A percentile compares a stretch with the other conserved stretches of the same genome.
Conservation (phyloP, 495 filamentous ascomycete genomes). For the Endocarpon pusillum region DNA sequence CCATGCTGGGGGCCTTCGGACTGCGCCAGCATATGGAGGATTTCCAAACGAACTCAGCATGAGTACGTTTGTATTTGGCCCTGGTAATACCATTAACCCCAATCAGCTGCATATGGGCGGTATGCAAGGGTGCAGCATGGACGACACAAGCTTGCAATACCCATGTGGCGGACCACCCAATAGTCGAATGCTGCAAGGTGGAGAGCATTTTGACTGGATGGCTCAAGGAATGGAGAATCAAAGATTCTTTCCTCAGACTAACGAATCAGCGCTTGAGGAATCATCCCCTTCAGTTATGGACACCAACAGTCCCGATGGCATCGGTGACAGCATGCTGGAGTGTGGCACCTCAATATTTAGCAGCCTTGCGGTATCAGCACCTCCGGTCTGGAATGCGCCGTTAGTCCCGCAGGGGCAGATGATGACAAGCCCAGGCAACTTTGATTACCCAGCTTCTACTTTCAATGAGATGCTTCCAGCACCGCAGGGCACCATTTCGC, state of each 20-base stretch:
- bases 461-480: conserved; percentile 27
- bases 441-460: conserved; percentile 33
- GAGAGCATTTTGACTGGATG: conserved; percentile 73
- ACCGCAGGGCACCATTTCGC: conserved; percentile 26
- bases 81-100: conserved; percentile 73
- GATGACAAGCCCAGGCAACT: conserved; percentile 9
- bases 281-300: conserved; percentile 93
- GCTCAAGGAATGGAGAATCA: conserved; percentile 59
- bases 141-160: conserved; percentile 60
- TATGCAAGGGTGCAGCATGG: too few species aligned
- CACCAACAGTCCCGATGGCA: conserved; percentile 76
- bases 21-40: conserved; percentile 55
- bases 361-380: conserved; percentile 24
- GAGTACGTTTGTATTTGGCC: conserved; percentile 53
- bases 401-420: conserved; percentile 44
- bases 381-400: conserved; percentile 47
- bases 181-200: conserved; percentile 59
- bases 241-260: conserved; percentile 48
- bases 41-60: conserved; percentile 61
- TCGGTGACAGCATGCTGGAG: conserved; percentile 86
- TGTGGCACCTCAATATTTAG: conserved; percentile 39
- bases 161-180: conserved; percentile 27
- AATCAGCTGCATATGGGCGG: conserved; percentile 79
- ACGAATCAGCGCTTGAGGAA: conserved; percentile 70
- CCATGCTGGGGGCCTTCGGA: conserved; percentile 49